These are phyloP conservation scores for Colletotrichum sp. DNA, from an alignment of 2,329 filamentous ascomycete species.

Conservation along the genomic window DNA sequence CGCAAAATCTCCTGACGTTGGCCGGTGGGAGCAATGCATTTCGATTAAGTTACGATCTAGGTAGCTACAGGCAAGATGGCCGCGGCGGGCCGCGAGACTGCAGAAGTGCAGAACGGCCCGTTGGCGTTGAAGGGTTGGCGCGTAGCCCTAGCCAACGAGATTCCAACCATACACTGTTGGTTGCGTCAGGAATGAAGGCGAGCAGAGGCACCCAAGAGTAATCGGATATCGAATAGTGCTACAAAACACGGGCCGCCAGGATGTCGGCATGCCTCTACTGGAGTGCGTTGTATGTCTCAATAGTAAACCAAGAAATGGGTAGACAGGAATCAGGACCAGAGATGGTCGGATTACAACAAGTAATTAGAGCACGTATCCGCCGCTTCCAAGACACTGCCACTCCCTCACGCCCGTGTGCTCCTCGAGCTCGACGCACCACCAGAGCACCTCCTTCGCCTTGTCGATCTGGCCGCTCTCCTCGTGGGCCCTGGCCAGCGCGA, in stretches of 20 bases:
- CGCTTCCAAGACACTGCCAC: constrained; percentile 74
- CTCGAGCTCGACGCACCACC: constrained; percentile 97
- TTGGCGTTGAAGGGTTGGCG: background rate
- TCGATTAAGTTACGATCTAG: background rate
- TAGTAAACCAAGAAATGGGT: background rate
- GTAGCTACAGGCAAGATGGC: background rate
- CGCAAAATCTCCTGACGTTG: background rate
- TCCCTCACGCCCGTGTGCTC: constrained; percentile 80
- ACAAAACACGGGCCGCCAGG: background rate
- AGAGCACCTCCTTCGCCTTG: constrained; percentile 89
- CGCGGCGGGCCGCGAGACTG: background rate
- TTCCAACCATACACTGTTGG: background rate
- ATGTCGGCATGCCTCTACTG: background rate
- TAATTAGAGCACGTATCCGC: constrained; percentile 66
- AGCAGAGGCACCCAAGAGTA: background rate
- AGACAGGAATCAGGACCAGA: background rate
- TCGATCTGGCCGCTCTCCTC: constrained; percentile 85
- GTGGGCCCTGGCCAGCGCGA: constrained; percentile 82
- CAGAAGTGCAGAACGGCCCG: background rate
- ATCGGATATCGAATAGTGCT: background rate
- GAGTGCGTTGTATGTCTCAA: background rate
- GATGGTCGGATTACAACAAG: background rate
- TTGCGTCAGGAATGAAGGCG: background rate
- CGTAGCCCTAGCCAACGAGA: background rate
- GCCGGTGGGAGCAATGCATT: background rate